A percentile compares a stretch with the other conserved stretches of the same genome.
Evolutionary conservation across 495 filamentous ascomycete species (phyloP).

Genomic region (Pseudomonodictys pantanalensis): DNA sequence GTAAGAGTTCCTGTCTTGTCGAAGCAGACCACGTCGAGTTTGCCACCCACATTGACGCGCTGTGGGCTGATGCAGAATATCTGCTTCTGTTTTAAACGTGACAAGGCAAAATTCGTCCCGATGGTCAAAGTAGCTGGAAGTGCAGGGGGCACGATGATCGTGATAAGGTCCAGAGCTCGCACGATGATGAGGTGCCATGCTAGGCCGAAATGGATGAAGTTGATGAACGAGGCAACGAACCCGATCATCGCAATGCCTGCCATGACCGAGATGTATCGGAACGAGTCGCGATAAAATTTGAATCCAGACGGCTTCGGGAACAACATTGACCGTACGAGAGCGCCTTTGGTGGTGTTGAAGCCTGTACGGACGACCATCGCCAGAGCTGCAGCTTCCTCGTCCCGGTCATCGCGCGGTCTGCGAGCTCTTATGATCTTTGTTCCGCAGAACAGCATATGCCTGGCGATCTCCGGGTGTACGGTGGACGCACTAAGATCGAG

Average conservation of each 20-base stretch:
- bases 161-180: conserved; percentile 90
- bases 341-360: conserved; percentile 96
- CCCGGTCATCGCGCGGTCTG: conserved; percentile 77
- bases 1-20: conserved; percentile 98
- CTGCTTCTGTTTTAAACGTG: conserved; percentile 75
- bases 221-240: conserved; percentile 85
- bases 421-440: conserved; percentile 93
- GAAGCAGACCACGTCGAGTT: conserved; percentile 94
- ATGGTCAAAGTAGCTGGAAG: conserved; percentile 96
- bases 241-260: conserved; percentile 80
- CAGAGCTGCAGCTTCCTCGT: conserved; percentile 86
- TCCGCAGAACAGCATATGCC: conserved; percentile 87
- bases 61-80: conserved; percentile 99
- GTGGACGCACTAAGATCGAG: conserved; percentile 76
- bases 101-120: conserved; percentile 91
- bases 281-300: conserved; percentile 97
- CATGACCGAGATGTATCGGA: conserved; percentile 98
- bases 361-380: conserved; percentile 91
- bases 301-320: conserved; percentile 98
- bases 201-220: conserved; percentile 81
- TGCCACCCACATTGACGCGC: conserved; percentile 91
- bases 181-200: conserved; percentile 88
- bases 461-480: conserved; percentile 74
- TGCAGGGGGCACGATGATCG: conserved; percentile 95
- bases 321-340: conserved; percentile 95